Evolutionary conservation across 352 stramenopile species (phyloP).

Genomic region (Globisporangium spinosum): DNA sequence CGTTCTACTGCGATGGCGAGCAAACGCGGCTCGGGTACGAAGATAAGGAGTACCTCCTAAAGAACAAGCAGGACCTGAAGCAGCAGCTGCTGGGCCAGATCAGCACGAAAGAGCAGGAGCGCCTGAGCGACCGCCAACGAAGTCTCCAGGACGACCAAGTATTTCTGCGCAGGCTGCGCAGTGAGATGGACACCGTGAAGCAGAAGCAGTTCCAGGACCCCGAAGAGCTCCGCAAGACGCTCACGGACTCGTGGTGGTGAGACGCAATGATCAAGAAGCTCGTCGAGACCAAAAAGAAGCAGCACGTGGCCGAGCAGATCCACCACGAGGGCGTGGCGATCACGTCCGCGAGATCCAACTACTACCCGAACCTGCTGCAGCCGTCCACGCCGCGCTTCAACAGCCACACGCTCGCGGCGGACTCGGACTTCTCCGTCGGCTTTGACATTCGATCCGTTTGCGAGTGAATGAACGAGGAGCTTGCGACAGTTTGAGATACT

Average conservation of each 20-base stretch:
- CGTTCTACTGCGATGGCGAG: constrained; percentile 60
- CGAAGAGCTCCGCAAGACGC: constrained; percentile 46
- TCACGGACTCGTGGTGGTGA: constrained; percentile 63
- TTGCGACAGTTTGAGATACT: neutral
- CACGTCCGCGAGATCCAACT: constrained; percentile 6
- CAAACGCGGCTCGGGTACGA: constrained; percentile 47
- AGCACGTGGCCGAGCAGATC: constrained; percentile 48
- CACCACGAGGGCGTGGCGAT: constrained; percentile 18
- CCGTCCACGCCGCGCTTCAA: constrained; percentile 23
- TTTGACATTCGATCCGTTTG: constrained; percentile 68
- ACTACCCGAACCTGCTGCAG: constrained; percentile 28
- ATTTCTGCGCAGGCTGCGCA: constrained; percentile 48
- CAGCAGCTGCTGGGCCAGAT: constrained; percentile 58
- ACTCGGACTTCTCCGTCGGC: constrained; percentile 63
- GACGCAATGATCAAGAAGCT: constrained; percentile 54
- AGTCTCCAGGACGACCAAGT: constrained; percentile 51
- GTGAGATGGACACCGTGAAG: constrained; percentile 59
- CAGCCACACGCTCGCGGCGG: neutral
- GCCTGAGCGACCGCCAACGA: constrained; percentile 31
- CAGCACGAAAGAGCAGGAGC: constrained; percentile 44
- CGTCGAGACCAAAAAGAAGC: constrained; percentile 58
- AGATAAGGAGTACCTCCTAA: constrained; percentile 35
- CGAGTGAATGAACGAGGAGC: constrained; percentile 19
- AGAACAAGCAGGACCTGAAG: constrained; percentile 53
- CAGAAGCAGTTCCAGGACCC: constrained; percentile 51